Conservation (phyloP, 805 yeast species). For the Kodamaea kakaduensis region DNA sequence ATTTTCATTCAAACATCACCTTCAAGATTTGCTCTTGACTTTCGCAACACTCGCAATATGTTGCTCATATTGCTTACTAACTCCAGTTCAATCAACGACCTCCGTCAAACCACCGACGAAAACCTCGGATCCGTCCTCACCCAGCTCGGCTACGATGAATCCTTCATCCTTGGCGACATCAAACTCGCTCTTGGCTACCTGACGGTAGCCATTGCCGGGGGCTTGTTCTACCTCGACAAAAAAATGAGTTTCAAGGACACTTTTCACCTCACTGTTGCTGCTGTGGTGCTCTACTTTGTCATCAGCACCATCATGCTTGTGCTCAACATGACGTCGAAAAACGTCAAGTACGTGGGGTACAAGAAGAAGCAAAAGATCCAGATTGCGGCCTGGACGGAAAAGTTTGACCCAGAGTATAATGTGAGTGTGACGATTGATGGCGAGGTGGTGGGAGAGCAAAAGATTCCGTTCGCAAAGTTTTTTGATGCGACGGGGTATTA, state of each 20-base stretch:
- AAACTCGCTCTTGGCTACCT: conserved; percentile 48
- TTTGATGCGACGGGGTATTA: conserved; percentile 47
- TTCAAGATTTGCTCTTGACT: conserved; percentile 7
- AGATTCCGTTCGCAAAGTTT: conserved; percentile 34
- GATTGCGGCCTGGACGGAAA: conserved; percentile 39
- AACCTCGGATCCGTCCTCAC: conserved; percentile 39
- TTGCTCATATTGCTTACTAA: conserved; percentile 13
- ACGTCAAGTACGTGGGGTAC: conserved; percentile 46
- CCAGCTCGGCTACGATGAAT: conserved; percentile 45
- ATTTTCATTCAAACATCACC: background rate
- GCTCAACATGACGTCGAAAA: conserved; percentile 36
- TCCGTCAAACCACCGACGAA: conserved; percentile 50
- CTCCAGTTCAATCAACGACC: conserved; percentile 42
- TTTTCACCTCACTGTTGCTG: conserved; percentile 29
- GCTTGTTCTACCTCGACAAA: conserved; percentile 47
- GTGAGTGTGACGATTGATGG: conserved; percentile 31
- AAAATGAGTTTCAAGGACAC: conserved; percentile 41
- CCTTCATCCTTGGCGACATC: conserved; percentile 42
- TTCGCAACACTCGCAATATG: too few species aligned
- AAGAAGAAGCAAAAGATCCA: conserved; percentile 29
- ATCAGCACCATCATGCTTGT: conserved; percentile 32
- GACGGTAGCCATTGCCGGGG: conserved; percentile 45
- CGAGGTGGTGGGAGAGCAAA: conserved; percentile 21
- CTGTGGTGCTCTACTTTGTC: conserved; percentile 36
- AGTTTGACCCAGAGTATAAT: conserved; percentile 44